A percentile compares a stretch with the other conserved stretches of the same genome.
Evolutionary conservation across 1,139 yeast species (phyloP).

Genomic region (Pichia sp.): DNA sequence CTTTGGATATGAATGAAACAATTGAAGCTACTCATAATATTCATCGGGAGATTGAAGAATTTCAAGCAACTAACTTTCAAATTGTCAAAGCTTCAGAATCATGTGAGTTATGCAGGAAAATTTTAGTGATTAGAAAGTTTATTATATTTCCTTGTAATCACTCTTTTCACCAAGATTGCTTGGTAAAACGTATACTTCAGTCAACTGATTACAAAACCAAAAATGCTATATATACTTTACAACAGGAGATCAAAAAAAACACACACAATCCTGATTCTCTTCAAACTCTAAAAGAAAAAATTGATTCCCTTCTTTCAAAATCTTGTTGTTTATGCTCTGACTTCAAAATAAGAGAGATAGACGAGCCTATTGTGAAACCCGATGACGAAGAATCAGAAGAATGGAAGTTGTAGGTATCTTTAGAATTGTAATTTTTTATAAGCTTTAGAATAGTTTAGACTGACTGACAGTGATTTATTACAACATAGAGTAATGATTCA

Average conservation of each 20-base stretch:
- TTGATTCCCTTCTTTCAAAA: slow-evolving; percentile 54
- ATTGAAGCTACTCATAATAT: slow-evolving; percentile 56
- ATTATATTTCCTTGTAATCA: slow-evolving; percentile 87
- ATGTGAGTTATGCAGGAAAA: slow-evolving; percentile 61
- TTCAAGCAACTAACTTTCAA: slow-evolving; percentile 42
- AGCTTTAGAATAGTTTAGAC: too few species aligned
- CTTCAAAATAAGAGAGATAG: slow-evolving; percentile 61
- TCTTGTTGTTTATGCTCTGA: slow-evolving; percentile 83
- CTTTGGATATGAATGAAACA: slow-evolving; percentile 73
- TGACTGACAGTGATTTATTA: background rate
- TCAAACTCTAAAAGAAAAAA: slow-evolving; percentile 32
- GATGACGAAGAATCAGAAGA: slow-evolving; percentile 21
- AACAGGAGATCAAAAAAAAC: slow-evolving; percentile 33
- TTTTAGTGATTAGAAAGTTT: slow-evolving; percentile 67
- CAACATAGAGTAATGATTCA: slow-evolving; percentile 11
- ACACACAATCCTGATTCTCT: slow-evolving; percentile 21
- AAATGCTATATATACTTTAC: slow-evolving; percentile 51
- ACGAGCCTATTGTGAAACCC: slow-evolving; percentile 33
- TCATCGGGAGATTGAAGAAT: slow-evolving; percentile 47
- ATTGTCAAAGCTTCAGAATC: slow-evolving; percentile 79
- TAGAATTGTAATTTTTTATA: too few species aligned
- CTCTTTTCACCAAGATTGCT: slow-evolving; percentile 83
- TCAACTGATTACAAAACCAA: slow-evolving; percentile 65
- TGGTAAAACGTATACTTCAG: slow-evolving; percentile 50
- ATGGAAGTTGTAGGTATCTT: slow-evolving; percentile 19